Evolutionary conservation across 257 asterid genomes (phyloP).

Genomic region (Echium plantagineum): DNA sequence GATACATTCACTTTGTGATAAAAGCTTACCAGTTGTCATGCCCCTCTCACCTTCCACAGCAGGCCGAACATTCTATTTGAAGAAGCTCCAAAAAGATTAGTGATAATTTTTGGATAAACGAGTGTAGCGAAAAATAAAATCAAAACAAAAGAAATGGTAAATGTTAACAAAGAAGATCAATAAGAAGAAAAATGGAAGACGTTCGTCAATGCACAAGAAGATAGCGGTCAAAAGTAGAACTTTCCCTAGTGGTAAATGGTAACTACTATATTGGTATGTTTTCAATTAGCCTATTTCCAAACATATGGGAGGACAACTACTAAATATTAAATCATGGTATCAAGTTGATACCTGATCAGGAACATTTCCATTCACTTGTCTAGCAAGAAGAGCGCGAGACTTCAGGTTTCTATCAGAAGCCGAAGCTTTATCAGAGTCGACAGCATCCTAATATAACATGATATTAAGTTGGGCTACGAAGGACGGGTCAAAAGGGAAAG

Average conservation of each 20-base stretch:
- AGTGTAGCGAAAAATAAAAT: not conserved
- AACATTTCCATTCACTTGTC: conserved; percentile 68
- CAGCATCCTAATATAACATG: conserved; percentile 29
- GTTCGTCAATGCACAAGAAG: not conserved
- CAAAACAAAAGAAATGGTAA: not conserved
- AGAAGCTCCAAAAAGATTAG: conserved; percentile 13
- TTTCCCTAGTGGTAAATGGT: too few species aligned
- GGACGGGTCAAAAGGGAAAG: not conserved
- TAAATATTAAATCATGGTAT: not conserved
- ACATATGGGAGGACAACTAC: too few species aligned
- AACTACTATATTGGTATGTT: too few species aligned
- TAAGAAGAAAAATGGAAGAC: not conserved
- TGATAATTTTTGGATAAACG: too few species aligned
- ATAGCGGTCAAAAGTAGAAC: too few species aligned
- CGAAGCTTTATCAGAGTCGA: conserved; percentile 52
- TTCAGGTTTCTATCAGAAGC: conserved; percentile 46
- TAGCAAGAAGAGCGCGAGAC: conserved; percentile 50
- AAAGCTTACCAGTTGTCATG: conserved; percentile 39
- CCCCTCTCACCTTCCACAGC: conserved; percentile 52
- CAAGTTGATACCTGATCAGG: conserved; percentile 51
- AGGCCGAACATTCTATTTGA: conserved; percentile 43
- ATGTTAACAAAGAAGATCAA: too few species aligned
- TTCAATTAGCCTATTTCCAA: too few species aligned
- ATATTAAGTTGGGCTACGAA: not conserved
- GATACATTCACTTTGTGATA: conserved; percentile 1